phyloP scores from a whole-genome alignment of 257 asterid genomes.

The Mentha longifolia region DNA sequence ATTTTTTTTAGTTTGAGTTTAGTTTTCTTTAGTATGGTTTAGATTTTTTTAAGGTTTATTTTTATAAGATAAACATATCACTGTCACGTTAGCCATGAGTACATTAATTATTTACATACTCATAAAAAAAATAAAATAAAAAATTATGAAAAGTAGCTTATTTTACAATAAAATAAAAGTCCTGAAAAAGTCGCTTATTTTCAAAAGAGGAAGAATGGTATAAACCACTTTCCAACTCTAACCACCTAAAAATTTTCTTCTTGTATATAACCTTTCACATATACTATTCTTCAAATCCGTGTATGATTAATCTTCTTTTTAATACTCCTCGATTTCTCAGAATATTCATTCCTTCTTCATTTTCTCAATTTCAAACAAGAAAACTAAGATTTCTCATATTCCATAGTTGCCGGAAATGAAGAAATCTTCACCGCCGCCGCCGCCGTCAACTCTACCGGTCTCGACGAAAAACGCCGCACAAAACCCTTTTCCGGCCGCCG shows the following conservation, averaged over 20 bases:
- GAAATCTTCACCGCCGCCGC: slow-evolving; percentile 15
- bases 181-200: not conserved
- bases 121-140: not conserved
- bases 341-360: slow-evolving; percentile 18
- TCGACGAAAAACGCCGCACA: slow-evolving; percentile 40
- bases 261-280: not conserved
- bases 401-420: not conserved
- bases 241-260: slow-evolving; percentile 9
- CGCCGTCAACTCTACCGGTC: slow-evolving; percentile 19
- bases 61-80: too few species aligned
- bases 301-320: too few species aligned
- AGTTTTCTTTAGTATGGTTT: too few species aligned
- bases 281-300: not conserved
- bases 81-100: too few species aligned
- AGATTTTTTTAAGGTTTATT: too few species aligned
- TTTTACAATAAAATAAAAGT: not conserved
- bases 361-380: not conserved
- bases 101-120: too few species aligned
- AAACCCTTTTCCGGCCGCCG: slow-evolving; percentile 33
- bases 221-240: not conserved
- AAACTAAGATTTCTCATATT: not conserved
- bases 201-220: not conserved
- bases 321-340: not conserved
- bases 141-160: not conserved
- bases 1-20: too few species aligned